Evolutionary conservation across 495 filamentous ascomycete species (phyloP).

Genomic region (Neurospora discreta): DNA sequence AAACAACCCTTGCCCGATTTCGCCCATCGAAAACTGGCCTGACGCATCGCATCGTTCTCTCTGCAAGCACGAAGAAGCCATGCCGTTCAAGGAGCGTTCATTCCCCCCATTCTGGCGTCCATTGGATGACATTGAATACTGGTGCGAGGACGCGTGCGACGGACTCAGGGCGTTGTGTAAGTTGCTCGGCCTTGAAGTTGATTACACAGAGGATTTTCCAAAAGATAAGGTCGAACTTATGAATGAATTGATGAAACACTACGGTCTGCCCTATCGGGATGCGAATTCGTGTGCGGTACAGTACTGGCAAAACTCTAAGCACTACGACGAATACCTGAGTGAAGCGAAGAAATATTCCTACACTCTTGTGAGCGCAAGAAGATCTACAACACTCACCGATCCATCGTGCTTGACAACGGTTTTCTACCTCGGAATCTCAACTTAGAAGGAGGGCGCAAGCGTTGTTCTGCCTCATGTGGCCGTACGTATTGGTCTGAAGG

Average conservation of each 20-base stretch:
- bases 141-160: rapidly evolving
- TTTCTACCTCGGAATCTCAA: background rate
- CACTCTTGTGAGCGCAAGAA: background rate
- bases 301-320: background rate
- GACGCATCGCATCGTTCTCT: background rate
- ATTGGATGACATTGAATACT: background rate
- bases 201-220: no score
- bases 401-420: background rate
- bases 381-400: background rate
- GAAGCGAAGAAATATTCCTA: background rate
- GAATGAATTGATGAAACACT: background rate
- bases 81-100: background rate
- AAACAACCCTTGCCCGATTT: background rate
- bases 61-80: background rate
- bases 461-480: no score
- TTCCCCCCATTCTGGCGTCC: background rate
- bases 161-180: background rate
- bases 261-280: background rate
- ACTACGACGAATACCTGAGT: background rate
- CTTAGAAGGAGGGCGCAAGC: background rate
- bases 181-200: background rate
- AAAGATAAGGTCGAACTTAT: background rate
- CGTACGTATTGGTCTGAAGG: background rate
- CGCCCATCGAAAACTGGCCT: background rate
- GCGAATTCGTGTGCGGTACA: background rate